A percentile compares a stretch with the other conserved stretches of the same genome.
Conservation (phyloP, 2,329 filamentous ascomycete genomes). For the Arthrobotrys sphaeroides region DNA sequence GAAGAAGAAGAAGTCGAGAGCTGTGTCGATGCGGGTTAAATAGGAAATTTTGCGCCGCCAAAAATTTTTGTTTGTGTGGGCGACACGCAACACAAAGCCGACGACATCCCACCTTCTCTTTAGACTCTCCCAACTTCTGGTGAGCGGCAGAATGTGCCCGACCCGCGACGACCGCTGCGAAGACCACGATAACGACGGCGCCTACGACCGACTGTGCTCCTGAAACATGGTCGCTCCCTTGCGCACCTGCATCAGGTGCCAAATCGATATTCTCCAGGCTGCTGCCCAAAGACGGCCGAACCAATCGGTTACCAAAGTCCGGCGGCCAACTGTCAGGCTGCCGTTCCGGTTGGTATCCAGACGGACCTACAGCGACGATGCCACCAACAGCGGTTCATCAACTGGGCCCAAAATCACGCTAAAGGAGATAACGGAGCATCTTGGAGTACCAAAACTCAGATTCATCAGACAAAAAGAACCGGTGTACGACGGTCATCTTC, state of each 20-base stretch:
- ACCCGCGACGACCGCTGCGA: slow-evolving; percentile 1
- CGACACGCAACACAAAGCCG: slow-evolving; percentile 32
- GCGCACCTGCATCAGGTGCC: slow-evolving; percentile 28
- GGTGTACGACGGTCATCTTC: not conserved
- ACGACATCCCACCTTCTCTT: slow-evolving; percentile 49
- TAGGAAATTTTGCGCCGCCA: slow-evolving; percentile 45
- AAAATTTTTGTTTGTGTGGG: slow-evolving; percentile 40
- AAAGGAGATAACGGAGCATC: not conserved
- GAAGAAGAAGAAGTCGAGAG: slow-evolving; percentile 25
- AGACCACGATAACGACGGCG: too few species aligned
- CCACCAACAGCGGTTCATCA: not conserved
- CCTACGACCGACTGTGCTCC: not conserved
- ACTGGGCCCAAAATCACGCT: not conserved
- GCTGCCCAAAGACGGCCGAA: not conserved
- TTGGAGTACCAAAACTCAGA: slow-evolving; percentile 1
- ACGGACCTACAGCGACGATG: slow-evolving; percentile 33
- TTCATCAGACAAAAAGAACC: not conserved
- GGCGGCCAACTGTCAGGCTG: not conserved
- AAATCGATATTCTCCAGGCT: slow-evolving; percentile 19
- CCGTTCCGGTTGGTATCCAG: slow-evolving; percentile 22
- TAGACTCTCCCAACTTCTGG: not conserved
- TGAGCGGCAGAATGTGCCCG: slow-evolving; percentile 5
- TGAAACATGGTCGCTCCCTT: slow-evolving; percentile 33
- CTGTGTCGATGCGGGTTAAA: slow-evolving; percentile 37
- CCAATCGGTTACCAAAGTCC: not conserved